Evolutionary conservation across 441 rosid genomes (phyloP), one percentile per base, ranked within the genome.

Genomic region (Adansonia grandidieri): DNA sequence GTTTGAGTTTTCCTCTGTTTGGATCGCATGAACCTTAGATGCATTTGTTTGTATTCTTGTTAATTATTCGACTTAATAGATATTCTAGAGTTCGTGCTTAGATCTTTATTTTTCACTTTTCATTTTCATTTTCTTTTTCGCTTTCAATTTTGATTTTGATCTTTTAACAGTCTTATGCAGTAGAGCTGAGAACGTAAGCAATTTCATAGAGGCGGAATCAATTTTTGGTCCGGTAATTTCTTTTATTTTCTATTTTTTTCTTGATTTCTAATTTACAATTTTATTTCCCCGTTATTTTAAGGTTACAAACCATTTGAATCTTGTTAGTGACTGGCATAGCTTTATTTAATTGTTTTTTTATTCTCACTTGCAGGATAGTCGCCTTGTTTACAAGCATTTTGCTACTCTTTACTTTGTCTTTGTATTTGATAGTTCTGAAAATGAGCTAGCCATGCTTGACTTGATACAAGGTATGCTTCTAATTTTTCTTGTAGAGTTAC

Each of bases 391-490:
- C 89, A 96, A 94, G 78, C 98, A 94, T 82, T 94, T 79, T 56
- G 98, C 99, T 28, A 94, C 99, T 78, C 91, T 96, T 45, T 96
- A 96, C 83, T 91, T 96, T 69, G 94, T 93, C 20, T 85, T 92
- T 40, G 86, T 93, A 9, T 96, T 94, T 82, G 98, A 94, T 88
- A 81, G 91, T 57, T 89, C 91, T 14, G 99, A 96, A 85, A 96
- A 94, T 84, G 97, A 94, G 86, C 97, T 94, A 68, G 99, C 98
- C 7, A 90, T 93, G 93, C 98, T 96, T 63, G 98, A 96, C 81
- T 91, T 94, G 73, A 94, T 91, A 73, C 98, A 94, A 91, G 97
- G 97, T 94, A 78, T 17, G 76, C 32, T 67, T 78, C 77, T 40
- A 13, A 14, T 61, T 51, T 11, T 66, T 13, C 10, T 72, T 56